phyloP scores from a whole-genome alignment of 805 yeast species.

The Spathaspora passalidarum region DNA sequence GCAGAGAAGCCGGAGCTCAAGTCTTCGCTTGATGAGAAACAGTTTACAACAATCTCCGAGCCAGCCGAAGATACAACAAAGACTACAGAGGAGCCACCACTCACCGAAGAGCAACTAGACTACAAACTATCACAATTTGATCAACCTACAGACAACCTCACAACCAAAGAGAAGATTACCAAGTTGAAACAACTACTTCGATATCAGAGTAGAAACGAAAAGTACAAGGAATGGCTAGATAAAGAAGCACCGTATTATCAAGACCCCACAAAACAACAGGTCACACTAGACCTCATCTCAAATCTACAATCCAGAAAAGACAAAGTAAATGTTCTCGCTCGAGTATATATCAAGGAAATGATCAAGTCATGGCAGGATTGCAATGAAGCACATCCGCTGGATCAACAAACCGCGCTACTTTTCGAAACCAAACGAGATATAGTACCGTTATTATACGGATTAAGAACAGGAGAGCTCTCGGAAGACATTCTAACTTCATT shows the following conservation, averaged over 20 bases:
- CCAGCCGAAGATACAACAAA: not conserved
- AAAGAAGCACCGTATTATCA: constrained; percentile 9
- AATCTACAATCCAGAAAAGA: not conserved
- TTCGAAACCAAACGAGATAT: constrained; percentile 44
- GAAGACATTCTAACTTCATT: constrained; percentile 50
- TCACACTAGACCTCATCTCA: constrained; percentile 3
- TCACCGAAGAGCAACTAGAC: constrained; percentile 7
- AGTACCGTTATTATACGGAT: constrained; percentile 45
- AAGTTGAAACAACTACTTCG: constrained; percentile 8
- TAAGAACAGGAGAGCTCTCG: constrained; percentile 36
- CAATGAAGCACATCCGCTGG: constrained; percentile 7
- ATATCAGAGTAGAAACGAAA: constrained; percentile 7
- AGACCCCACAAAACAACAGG: constrained; percentile 4
- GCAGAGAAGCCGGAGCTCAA: no score
- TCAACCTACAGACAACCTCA: constrained; percentile 6
- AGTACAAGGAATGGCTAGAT: constrained; percentile 10
- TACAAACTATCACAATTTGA: constrained; percentile 8
- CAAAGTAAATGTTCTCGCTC: constrained; percentile 32
- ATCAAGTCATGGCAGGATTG: constrained; percentile 42
- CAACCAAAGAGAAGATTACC: constrained; percentile 15
- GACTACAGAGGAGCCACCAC: not conserved
- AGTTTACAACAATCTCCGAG: no score
- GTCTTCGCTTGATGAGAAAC: constrained; percentile 11
- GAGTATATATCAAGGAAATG: constrained; percentile 47
- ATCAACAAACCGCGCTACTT: constrained; percentile 13